Percentiles rank a stretch among this genome's conserved stretches.
These are phyloP conservation scores for Penicillium sp. DNA, from an alignment of 2,329 filamentous ascomycete genomes.

Conservation along the genomic window DNA sequence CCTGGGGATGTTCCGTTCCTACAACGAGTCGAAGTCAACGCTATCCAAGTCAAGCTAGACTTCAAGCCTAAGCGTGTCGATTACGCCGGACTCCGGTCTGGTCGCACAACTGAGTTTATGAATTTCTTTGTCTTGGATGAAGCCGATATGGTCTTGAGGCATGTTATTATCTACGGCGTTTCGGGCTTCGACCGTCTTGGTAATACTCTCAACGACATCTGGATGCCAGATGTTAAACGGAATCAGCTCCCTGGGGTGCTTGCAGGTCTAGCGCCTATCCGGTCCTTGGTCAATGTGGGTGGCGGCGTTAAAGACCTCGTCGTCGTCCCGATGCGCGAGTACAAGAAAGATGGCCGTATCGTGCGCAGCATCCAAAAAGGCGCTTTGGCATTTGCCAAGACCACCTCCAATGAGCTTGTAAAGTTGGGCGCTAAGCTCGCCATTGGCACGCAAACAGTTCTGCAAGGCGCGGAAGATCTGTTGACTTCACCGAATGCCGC, in stretches of 20 bases:
- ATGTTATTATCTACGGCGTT: slow-evolving; percentile 88
- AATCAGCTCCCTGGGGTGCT: slow-evolving; percentile 87
- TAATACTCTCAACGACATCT: slow-evolving; percentile 86
- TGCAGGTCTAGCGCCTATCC: slow-evolving; percentile 81
- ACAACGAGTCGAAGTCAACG: slow-evolving; percentile 79
- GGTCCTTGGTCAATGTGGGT: slow-evolving; percentile 84
- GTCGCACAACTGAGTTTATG: slow-evolving; percentile 96
- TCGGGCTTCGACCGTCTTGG: slow-evolving; percentile 86
- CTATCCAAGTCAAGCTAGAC: slow-evolving; percentile 78
- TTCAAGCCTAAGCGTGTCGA: slow-evolving; percentile 99
- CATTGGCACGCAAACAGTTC: slow-evolving; percentile 86
- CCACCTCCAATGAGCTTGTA: slow-evolving; percentile 88
- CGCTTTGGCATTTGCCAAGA: slow-evolving; percentile 80
- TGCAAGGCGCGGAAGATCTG: slow-evolving; percentile 81
- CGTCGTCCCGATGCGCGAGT: slow-evolving; percentile 84
- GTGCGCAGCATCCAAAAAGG: slow-evolving; percentile 90
- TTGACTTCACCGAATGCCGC: slow-evolving; percentile 42
- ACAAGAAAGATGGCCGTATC: slow-evolving; percentile 86
- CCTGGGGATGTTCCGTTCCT: slow-evolving; percentile 75
- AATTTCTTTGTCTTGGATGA: slow-evolving; percentile 93
- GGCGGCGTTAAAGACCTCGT: slow-evolving; percentile 80
- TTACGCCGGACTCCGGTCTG: slow-evolving; percentile 84
- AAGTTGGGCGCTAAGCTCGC: slow-evolving; percentile 91
- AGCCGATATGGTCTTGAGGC: slow-evolving; percentile 75
- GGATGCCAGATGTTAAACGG: slow-evolving; percentile 85